These are phyloP conservation scores for Populus euphratica DNA, from an alignment of 345 rosid species.

Conservation along the genomic window DNA sequence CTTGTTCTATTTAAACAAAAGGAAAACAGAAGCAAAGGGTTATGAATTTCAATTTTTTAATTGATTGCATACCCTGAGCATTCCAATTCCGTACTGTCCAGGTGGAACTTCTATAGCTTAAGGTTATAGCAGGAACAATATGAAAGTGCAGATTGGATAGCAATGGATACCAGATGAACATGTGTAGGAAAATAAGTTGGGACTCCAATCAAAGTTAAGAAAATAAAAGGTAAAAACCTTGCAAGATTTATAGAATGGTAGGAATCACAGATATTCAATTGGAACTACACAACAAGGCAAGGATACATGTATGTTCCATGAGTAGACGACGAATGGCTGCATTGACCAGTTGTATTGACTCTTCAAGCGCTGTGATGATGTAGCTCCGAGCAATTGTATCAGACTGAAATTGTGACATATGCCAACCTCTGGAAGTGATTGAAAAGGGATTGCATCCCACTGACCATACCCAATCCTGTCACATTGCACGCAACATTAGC, in stretches of 20 bases:
- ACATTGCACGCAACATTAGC: background rate
- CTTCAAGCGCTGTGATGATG: constrained; percentile 81
- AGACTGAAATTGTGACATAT: constrained; percentile 72
- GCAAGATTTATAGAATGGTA: constrained; percentile 3
- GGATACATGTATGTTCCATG: constrained; percentile 96
- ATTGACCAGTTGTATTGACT: constrained; percentile 78
- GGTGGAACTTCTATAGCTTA: background rate
- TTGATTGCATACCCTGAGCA: background rate
- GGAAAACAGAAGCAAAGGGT: background rate
- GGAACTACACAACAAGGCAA: constrained; percentile 20
- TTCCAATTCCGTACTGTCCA: background rate
- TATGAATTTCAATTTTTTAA: background rate
- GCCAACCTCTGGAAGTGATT: constrained; percentile 87
- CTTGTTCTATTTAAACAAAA: background rate
- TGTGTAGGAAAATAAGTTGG: background rate
- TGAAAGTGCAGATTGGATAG: background rate
- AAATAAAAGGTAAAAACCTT: background rate
- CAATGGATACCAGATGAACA: background rate
- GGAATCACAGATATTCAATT: background rate
- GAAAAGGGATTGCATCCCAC: constrained; percentile 93
- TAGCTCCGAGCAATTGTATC: constrained; percentile 94
- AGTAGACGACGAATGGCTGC: constrained; percentile 74
- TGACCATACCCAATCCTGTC: constrained; percentile 96
- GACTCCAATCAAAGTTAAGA: background rate
- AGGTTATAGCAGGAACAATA: background rate